Percentiles rank a stretch among this genome's conserved stretches.
phyloP scores from a whole-genome alignment of 805 yeast species.

The Debaryomyces hansenii region DNA sequence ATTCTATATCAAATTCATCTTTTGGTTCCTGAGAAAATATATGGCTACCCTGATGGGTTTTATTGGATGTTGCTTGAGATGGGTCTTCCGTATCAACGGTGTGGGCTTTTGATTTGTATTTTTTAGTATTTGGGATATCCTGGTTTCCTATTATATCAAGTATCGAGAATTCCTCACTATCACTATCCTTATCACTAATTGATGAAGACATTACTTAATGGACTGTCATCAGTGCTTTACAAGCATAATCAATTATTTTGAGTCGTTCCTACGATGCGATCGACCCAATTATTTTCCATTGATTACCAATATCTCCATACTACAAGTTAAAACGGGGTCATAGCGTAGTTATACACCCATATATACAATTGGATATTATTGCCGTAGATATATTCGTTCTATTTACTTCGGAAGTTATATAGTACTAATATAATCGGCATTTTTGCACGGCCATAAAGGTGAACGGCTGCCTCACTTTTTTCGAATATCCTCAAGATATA shows the following conservation, averaged over 20 bases:
- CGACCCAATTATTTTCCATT: not conserved
- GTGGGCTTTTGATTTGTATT: not conserved
- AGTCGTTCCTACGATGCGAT: not conserved
- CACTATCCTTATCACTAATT: not conserved
- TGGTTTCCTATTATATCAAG: slow-evolving; percentile 4
- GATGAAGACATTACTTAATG: no score
- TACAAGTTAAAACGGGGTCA: no score
- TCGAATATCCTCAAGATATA: no score
- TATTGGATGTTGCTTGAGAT: not conserved
- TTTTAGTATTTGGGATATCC: not conserved
- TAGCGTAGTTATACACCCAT: no score
- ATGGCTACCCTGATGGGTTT: not conserved
- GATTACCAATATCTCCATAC: no score
- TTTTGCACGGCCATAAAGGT: slow-evolving; percentile 4
- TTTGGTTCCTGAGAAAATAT: not conserved
- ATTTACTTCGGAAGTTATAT: not conserved
- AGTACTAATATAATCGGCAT: not conserved
- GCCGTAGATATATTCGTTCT: no score
- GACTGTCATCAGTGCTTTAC: no score
- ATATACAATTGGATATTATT: no score
- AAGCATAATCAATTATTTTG: no score
- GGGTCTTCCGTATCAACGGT: not conserved
- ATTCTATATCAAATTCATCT: slow-evolving; percentile 17
- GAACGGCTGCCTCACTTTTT: slow-evolving; percentile 1
- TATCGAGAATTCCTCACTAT: slow-evolving; percentile 5